phyloP scores from a whole-genome alignment of 371 early-diverging fungal genomes.

The Parasitella parasitica region DNA sequence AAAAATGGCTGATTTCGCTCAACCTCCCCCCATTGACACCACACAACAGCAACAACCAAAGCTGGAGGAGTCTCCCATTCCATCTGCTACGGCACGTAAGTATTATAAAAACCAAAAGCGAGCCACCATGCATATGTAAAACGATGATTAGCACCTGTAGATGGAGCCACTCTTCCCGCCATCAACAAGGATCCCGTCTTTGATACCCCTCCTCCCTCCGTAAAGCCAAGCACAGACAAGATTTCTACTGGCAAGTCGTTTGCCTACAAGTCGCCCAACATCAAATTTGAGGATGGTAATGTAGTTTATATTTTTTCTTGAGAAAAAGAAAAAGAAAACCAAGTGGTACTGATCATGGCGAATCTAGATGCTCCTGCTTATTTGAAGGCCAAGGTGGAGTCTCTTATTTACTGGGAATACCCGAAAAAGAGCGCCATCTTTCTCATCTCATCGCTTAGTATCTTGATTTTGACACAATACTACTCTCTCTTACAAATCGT shows the following conservation, averaged over 20 bases:
- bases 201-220: slow-evolving; percentile 19
- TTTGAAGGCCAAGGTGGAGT: slow-evolving; percentile 45
- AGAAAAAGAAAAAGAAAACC: no score
- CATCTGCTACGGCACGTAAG: slow-evolving; percentile 12
- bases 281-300: slow-evolving; percentile 53
- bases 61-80: slow-evolving; percentile 10
- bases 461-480: slow-evolving; percentile 52
- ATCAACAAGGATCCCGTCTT: slow-evolving; percentile 1
- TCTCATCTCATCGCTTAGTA: slow-evolving; percentile 30
- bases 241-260: neutral
- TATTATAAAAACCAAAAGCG: neutral
- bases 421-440: slow-evolving; percentile 45
- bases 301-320: neutral
- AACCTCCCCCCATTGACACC: slow-evolving; percentile 4
- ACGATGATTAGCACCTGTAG: neutral
- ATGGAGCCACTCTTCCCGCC: neutral
- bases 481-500: slow-evolving; percentile 56
- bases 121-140: neutral
- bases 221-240: neutral
- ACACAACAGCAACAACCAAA: neutral
- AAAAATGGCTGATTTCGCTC: slow-evolving; percentile 13
- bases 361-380: slow-evolving; percentile 42
- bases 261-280: slow-evolving; percentile 22
- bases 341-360: no score
- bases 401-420: slow-evolving; percentile 58